Evolutionary conservation across 768 basidiomycete genomes (phyloP), one percentile per base, ranked within the genome.

Genomic region (Pisolithus marmoratus): DNA sequence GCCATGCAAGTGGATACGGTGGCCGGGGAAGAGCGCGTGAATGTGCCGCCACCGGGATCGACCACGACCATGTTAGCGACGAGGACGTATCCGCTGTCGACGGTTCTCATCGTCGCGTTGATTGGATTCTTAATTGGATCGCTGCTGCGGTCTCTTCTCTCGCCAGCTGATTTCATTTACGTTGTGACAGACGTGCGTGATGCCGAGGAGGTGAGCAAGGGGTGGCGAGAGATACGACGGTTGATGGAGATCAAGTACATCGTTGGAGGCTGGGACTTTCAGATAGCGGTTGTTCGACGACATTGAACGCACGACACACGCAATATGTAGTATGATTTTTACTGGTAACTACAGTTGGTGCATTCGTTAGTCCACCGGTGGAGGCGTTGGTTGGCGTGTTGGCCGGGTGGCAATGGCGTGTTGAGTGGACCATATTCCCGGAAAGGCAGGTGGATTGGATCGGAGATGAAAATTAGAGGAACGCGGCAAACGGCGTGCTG

Each of bases 41-140:
- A 20, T 23, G 27, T 23, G 9, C 15, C 43, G 15, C 34, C 41
- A 4, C 20, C 45, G 34, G 17, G 44, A 2, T 51, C 51, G 7
- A 15, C 20, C 23, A 22, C 56, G 15, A 22, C 22, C 17, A 46
- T 56, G 8, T 46, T 59, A 22, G 41, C 41, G 11, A 27, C 55
- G 2, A 59, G 52, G 23, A 55, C 27, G 50, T 82, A 74, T 60
- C 72, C 72, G 38, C 64, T 78, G 48, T 72, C 74, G 42, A 84
- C 83, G 38, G 68, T 95, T 53, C 62, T 96, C 59, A 72, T 92
- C 54, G 80, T 87, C 37, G 92, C 84, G 37, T 68, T 98, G 56
- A 88, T 96, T 60, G 86, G 88, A 24, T 94, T 98, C 69, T 72
- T 98, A 61, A 80, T 97, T 60, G 95, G 95, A 51, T 94, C 92